Conservation (phyloP, 2,329 filamentous ascomycete genomes). For the Sclerotiophoma versabilis region DNA sequence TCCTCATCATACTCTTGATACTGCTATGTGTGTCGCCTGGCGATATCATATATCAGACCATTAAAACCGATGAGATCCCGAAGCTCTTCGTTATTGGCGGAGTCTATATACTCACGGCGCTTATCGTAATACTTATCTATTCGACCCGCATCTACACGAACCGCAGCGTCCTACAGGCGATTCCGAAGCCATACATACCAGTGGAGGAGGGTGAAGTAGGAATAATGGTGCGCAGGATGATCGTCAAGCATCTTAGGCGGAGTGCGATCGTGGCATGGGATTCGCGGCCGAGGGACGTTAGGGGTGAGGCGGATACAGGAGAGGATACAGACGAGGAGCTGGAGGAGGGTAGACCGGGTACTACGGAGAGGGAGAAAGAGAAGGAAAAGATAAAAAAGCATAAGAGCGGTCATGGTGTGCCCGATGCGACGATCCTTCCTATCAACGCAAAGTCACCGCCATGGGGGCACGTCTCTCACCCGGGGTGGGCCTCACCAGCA, state of each 20-base stretch:
- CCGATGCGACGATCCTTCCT: conserved; percentile 45
- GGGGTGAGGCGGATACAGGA: conserved; percentile 49
- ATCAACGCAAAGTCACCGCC: conserved; percentile 58
- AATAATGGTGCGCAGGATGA: conserved; percentile 76
- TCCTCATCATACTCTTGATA: conserved; percentile 75
- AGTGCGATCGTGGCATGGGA: conserved; percentile 85
- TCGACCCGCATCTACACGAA: conserved; percentile 86
- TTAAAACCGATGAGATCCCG: conserved; percentile 69
- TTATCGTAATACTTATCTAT: conserved; percentile 79
- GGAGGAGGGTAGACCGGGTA: conserved; percentile 25
- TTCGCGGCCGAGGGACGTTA: conserved; percentile 70
- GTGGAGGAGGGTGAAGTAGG: conserved; percentile 84
- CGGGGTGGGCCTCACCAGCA: conserved; percentile 85
- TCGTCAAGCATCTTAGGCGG: conserved; percentile 73
- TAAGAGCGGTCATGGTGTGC: conserved; percentile 31
- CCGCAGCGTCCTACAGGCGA: conserved; percentile 76
- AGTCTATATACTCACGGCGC: conserved; percentile 74
- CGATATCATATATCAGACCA: conserved; percentile 79
- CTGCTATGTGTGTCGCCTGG: conserved; percentile 81
- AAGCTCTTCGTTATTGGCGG: conserved; percentile 85
- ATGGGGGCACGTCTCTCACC: conserved; percentile 87
- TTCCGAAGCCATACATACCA: conserved; percentile 87
- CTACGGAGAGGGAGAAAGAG: conserved; percentile 41
- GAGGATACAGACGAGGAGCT: conserved; percentile 22
- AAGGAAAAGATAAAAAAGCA: conserved; percentile 37